phyloP scores from a whole-genome alignment of 108 stramenopile genomes.

The Cyclotella baltica region DNA sequence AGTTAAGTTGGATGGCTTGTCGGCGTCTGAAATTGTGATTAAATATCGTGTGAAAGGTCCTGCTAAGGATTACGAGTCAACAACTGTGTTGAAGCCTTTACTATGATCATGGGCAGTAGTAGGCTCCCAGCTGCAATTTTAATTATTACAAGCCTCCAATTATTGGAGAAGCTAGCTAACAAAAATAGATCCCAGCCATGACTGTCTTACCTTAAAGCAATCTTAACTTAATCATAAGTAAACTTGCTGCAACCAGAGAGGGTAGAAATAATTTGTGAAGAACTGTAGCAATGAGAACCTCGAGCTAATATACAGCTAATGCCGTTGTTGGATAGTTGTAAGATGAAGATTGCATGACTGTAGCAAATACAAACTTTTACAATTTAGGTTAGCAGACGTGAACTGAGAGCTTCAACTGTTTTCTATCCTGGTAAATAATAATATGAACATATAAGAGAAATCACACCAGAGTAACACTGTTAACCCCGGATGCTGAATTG shows the following conservation, averaged over 20 bases:
- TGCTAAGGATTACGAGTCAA: slow-evolving; percentile 74
- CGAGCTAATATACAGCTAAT: too few species aligned
- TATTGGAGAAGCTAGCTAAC: too few species aligned
- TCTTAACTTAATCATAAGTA: too few species aligned
- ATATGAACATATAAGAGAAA: not conserved
- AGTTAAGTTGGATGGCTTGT: slow-evolving; percentile 63
- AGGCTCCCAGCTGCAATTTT: too few species aligned
- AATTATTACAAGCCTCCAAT: too few species aligned
- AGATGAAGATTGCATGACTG: not conserved
- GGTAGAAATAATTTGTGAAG: too few species aligned
- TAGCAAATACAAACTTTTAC: not conserved
- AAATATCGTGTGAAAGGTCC: slow-evolving; percentile 78
- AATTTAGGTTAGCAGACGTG: not conserved
- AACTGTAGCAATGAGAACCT: too few species aligned
- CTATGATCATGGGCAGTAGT: too few species aligned
- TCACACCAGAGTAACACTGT: slow-evolving; percentile 18
- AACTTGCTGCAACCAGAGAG: too few species aligned
- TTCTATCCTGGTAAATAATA: not conserved
- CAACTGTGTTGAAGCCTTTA: slow-evolving; percentile 62
- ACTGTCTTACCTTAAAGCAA: too few species aligned
- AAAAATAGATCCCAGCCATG: too few species aligned
- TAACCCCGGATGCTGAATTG: not conserved
- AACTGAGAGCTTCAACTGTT: not conserved
- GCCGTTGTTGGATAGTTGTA: not conserved
- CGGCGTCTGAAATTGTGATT: slow-evolving; percentile 64